Evolutionary conservation across 805 yeast genomes (phyloP).

Genomic region (Candida dajiaensis): DNA sequence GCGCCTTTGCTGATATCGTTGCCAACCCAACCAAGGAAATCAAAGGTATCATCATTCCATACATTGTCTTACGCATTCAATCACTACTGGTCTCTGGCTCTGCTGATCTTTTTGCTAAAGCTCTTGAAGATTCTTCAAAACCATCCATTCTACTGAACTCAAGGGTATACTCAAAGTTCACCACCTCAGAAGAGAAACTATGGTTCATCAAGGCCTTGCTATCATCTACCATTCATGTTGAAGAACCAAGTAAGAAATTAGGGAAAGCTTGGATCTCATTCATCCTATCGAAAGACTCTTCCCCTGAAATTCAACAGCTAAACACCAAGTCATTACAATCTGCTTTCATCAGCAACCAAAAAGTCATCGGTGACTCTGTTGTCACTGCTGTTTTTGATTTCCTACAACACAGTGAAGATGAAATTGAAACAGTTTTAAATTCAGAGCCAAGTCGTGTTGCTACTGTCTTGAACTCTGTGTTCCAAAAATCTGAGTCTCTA

Average conservation of each 20-base stretch:
- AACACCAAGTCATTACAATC: slow-evolving; percentile 23
- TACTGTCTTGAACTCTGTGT: slow-evolving; percentile 33
- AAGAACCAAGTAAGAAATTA: slow-evolving; percentile 15
- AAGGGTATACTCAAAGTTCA: slow-evolving; percentile 46
- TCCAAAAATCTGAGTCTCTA: slow-evolving; percentile 21
- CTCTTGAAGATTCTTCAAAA: slow-evolving; percentile 32
- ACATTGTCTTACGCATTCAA: slow-evolving; percentile 34
- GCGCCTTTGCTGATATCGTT: slow-evolving; percentile 38
- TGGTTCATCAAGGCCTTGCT: slow-evolving; percentile 49
- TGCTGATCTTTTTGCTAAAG: slow-evolving; percentile 26
- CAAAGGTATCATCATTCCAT: slow-evolving; percentile 43
- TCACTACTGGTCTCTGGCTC: slow-evolving; percentile 17
- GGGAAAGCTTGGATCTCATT: slow-evolving; percentile 45
- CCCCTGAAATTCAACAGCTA: slow-evolving; percentile 10
- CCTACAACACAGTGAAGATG: slow-evolving; percentile 11
- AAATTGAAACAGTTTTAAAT: slow-evolving; percentile 14
- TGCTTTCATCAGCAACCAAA: slow-evolving; percentile 31
- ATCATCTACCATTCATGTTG: slow-evolving; percentile 23
- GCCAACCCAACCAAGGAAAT: slow-evolving; percentile 45
- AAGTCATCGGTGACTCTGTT: slow-evolving; percentile 37
- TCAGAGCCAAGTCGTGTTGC: slow-evolving; percentile 26
- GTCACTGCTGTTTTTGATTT: slow-evolving; percentile 35
- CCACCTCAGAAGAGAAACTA: slow-evolving; percentile 35
- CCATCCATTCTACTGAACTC: slow-evolving; percentile 43
- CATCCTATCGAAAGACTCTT: slow-evolving; percentile 32